Conservation (phyloP, 169 alveolate species). For the Plasmodium adleri region DNA sequence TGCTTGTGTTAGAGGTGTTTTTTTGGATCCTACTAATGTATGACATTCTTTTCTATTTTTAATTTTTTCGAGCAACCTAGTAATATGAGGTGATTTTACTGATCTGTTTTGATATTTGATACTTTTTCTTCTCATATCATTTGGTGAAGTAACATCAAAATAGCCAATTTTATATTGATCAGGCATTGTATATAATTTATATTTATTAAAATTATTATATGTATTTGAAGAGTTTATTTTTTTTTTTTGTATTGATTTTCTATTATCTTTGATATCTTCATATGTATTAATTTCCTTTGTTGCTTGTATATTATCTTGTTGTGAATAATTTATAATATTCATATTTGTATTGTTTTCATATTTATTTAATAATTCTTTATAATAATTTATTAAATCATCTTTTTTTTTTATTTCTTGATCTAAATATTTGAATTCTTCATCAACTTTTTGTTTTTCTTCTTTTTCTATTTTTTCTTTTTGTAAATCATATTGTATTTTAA, state of each 20-base stretch:
- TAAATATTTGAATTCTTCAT: constrained; percentile 12
- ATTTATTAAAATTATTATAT: constrained; percentile 9
- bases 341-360: constrained; percentile 3
- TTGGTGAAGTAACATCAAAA: constrained; percentile 62
- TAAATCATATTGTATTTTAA: constrained; percentile 41
- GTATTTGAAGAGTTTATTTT: not conserved
- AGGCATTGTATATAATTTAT: constrained; percentile 28
- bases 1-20: constrained; percentile 40
- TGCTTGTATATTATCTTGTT: not conserved
- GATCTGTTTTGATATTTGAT: constrained; percentile 46
- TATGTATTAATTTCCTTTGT: not conserved
- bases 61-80: constrained; percentile 63
- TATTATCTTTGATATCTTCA: constrained; percentile 19
- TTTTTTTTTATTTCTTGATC: constrained; percentile 50
- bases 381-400: constrained; percentile 37
- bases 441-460: constrained; percentile 25
- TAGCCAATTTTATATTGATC: constrained; percentile 66
- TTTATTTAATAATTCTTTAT: constrained; percentile 37
- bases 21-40: constrained; percentile 41
- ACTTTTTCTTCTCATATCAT: constrained; percentile 44
- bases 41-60: constrained; percentile 61
- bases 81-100: constrained; percentile 66
- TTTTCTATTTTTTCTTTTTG: constrained; percentile 38
- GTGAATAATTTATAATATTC: not conserved
- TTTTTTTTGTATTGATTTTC: constrained; percentile 12